Base-by-base conservation (phyloP, 2,329 filamentous ascomycete species). In the Talaromyces pinophilus region DNA sequence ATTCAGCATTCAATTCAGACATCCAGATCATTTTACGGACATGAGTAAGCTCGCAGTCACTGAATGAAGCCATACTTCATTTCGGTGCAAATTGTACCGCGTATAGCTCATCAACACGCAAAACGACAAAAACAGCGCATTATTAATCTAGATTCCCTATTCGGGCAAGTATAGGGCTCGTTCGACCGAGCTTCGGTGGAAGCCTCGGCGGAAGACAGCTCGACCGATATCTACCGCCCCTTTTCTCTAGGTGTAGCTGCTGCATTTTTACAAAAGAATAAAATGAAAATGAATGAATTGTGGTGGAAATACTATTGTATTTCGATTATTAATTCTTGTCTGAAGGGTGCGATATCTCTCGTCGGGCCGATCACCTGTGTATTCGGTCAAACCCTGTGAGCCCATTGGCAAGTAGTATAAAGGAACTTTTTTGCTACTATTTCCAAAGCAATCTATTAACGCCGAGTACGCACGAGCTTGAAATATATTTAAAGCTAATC, bases 151-250 rank as follows among this genome's bases (percentile, higher is more conserved):
- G 30, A 25, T 59, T 59, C 22, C 57, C 57, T 30, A 28, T 44
- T 59, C 2, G 35, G 35, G 57, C 1, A 59, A 59, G 13, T 44
- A 17, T 59, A 44, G 35, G 57, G 35, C 57, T 28, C 19, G 19
- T 44, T 59, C 6, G 57, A 42, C 40, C 35, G 40, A 59, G 22
- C 48, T 52, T 52, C 48, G 48, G 48, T 52, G 48, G 48, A 42
- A 42, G 38, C 35, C 57, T 44, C 52, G 52, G 52, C n/a, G 30
- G 30, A 55, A 55, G 30, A 13, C 28, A 55, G 28, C 52, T 33
- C 15, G 52, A 55, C 28, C 52, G 28, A 33, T 7, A 11, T 52
- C 5, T 13, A 19, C 35, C 28, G 17, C 28, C n/a, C 52, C 30
- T 35, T 55, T 6, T 22, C n/a, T 19, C 48, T 7, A 7, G 15